Evolutionary conservation across 805 yeast genomes (phyloP).

Genomic region (Monosporozyma yasuniensis): DNA sequence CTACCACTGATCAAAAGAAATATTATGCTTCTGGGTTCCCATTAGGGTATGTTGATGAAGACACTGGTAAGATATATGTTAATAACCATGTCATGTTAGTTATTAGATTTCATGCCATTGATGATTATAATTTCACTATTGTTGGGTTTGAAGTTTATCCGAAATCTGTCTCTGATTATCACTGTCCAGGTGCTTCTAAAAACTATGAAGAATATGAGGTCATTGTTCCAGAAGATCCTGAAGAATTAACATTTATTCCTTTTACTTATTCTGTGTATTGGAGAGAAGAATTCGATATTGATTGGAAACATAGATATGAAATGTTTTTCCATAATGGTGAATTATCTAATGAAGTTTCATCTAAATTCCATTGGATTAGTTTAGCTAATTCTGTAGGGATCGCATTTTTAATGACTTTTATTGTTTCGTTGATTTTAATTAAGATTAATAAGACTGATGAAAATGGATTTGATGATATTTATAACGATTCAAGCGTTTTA

Average conservation of each 20-base stretch:
- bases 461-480: constrained; percentile 17
- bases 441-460: constrained; percentile 17
- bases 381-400: constrained; percentile 62
- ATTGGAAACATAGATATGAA: constrained; percentile 66
- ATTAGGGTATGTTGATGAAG: constrained; percentile 54
- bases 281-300: constrained; percentile 66
- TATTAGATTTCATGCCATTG: constrained; percentile 54
- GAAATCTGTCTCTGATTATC: constrained; percentile 54
- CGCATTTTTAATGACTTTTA: constrained; percentile 48
- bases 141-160: constrained; percentile 91
- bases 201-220: constrained; percentile 50
- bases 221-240: constrained; percentile 31
- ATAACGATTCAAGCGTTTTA: constrained; percentile 8
- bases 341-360: constrained; percentile 29
- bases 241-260: constrained; percentile 43
- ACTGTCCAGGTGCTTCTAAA: constrained; percentile 69
- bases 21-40: constrained; percentile 86
- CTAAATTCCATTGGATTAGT: constrained; percentile 69
- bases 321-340: constrained; percentile 53
- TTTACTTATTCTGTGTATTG: constrained; percentile 82
- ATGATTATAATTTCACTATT: constrained; percentile 43
- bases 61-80: constrained; percentile 45
- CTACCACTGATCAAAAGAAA: constrained; percentile 47
- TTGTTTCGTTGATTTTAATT: constrained; percentile 51
- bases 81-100: constrained; percentile 80